A percentile compares a stretch with the other conserved stretches of the same genome.
Evolutionary conservation across 2,329 filamentous ascomycete species (phyloP).

Genomic region (Aureobasidium vineae): DNA sequence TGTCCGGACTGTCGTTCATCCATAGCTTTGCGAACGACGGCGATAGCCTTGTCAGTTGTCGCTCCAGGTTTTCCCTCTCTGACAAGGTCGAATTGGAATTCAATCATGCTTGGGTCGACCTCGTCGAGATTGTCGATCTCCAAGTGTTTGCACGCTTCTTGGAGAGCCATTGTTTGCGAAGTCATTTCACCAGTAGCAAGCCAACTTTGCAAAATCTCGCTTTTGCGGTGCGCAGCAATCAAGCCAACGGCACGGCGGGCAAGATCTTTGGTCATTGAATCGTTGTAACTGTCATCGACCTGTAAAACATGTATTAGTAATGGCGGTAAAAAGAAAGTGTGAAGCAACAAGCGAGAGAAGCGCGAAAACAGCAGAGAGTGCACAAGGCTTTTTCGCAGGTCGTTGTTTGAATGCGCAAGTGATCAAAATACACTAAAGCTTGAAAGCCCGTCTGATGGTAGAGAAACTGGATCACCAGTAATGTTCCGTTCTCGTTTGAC

Average conservation of each 20-base stretch:
- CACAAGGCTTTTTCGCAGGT: neutral
- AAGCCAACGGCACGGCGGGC: constrained; percentile 57
- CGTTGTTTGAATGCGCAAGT: neutral
- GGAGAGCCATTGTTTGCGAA: constrained; percentile 55
- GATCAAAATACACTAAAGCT: neutral
- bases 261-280: constrained; percentile 49
- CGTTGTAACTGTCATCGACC: constrained; percentile 55
- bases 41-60: constrained; percentile 38
- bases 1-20: constrained; percentile 5
- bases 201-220: constrained; percentile 53
- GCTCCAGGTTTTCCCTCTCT: constrained; percentile 32
- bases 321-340: too few relatives aligned
- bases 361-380: neutral
- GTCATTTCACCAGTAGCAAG: constrained; percentile 53
- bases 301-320: constrained; percentile 33
- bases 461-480: neutral
- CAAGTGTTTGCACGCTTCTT: constrained; percentile 53
- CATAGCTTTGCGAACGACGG: constrained; percentile 35
- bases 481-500: neutral
- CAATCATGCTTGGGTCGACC: constrained; percentile 29
- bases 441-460: neutral
- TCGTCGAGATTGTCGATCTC: constrained; percentile 29
- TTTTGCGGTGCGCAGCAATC: constrained; percentile 60
- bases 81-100: constrained; percentile 30
- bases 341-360: neutral